Conservation (phyloP, 257 asterid genomes). For the Solanum chilense region DNA sequence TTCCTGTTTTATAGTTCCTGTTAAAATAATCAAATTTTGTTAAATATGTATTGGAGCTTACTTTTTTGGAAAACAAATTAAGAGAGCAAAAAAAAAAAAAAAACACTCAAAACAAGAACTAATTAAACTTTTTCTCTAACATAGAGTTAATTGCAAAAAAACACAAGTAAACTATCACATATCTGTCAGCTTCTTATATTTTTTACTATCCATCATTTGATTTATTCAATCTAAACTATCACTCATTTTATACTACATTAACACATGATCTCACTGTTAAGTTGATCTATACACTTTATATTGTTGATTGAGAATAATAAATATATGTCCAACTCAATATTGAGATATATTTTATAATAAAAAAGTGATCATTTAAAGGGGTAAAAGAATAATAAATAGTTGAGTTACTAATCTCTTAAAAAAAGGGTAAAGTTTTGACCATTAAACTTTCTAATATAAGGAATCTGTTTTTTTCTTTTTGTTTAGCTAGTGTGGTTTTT, state of each 20-base stretch:
- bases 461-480: neutral
- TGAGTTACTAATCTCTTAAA: neutral
- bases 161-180: neutral
- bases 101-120: neutral
- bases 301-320: too few relatives aligned
- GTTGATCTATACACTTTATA: neutral
- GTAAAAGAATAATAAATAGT: too few relatives aligned
- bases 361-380: too few relatives aligned
- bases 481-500: too few relatives aligned
- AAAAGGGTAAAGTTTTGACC: neutral
- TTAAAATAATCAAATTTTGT: neutral
- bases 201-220: neutral
- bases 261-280: too few relatives aligned
- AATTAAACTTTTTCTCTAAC: neutral
- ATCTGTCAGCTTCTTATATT: neutral
- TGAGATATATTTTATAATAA: neutral
- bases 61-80: neutral
- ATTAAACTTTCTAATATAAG: neutral
- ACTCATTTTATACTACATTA: neutral
- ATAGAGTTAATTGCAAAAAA: too few relatives aligned
- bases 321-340: too few relatives aligned
- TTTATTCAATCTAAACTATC: neutral
- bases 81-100: too few relatives aligned
- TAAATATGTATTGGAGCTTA: neutral
- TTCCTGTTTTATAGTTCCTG: neutral